A percentile compares a stretch with the other conserved stretches of the same genome.
Conservation (phyloP, 257 asterid species). For the Penstemon newberryi region DNA sequence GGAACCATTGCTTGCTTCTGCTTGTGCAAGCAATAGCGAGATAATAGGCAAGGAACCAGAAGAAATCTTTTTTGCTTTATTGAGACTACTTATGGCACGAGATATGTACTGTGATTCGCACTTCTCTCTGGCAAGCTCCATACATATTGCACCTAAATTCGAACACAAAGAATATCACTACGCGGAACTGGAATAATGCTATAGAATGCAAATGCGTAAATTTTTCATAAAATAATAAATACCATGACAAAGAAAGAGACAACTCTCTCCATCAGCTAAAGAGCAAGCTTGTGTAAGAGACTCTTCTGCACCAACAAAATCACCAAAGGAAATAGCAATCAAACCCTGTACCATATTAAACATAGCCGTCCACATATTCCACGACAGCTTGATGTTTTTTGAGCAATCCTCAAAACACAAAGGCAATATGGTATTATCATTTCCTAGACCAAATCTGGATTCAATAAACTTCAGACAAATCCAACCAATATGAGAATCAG, state of each 20-base stretch:
- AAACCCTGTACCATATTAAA: constrained; percentile 79
- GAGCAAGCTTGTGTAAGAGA: constrained; percentile 72
- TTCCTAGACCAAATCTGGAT: constrained; percentile 57
- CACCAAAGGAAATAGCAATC: constrained; percentile 58
- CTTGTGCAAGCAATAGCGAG: constrained; percentile 79
- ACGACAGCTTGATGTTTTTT: constrained; percentile 54
- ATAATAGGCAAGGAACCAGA: constrained; percentile 54
- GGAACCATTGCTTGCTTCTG: constrained; percentile 91
- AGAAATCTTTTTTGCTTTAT: constrained; percentile 61
- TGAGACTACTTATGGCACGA: constrained; percentile 69
- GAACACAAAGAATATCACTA: constrained; percentile 15
- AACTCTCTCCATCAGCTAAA: constrained; percentile 55
- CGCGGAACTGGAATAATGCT: background rate
- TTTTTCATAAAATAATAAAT: constrained; percentile 40
- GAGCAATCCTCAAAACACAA: constrained; percentile 66
- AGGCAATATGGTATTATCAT: constrained; percentile 46
- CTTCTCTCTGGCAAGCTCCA: constrained; percentile 83
- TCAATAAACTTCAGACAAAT: constrained; percentile 72
- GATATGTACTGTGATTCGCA: constrained; percentile 67
- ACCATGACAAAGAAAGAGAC: constrained; percentile 86
- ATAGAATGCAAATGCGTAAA: constrained; percentile 17
- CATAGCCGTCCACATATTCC: constrained; percentile 72
- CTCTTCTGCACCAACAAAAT: constrained; percentile 73
- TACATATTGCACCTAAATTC: constrained; percentile 71
- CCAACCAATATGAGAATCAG: constrained; percentile 82